A percentile compares a stretch with the other conserved stretches of the same genome.
phyloP scores from a whole-genome alignment of 2,329 filamentous ascomycete species.

The Arthrobotrys musiformis region DNA sequence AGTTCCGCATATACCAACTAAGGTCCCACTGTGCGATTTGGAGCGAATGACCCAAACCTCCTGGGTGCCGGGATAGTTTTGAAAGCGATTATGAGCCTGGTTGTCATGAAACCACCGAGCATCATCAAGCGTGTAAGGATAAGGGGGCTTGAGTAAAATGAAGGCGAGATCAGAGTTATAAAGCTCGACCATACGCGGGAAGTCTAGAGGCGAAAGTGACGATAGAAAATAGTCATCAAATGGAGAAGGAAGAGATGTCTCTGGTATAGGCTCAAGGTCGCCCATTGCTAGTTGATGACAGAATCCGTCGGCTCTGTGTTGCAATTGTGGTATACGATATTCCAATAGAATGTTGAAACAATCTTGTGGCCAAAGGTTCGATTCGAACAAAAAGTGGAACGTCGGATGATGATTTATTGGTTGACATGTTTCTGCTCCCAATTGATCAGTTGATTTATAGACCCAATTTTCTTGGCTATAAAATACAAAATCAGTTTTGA shows the following conservation, averaged over 20 bases:
- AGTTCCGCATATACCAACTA: slow-evolving; percentile 33
- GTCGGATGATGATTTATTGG: no score
- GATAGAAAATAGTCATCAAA: slow-evolving; percentile 45
- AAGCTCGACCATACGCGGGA: slow-evolving; percentile 34
- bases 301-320: no score
- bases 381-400: no score
- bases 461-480: no score
- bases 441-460: not conserved
- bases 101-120: slow-evolving; percentile 45
- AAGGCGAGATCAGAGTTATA: slow-evolving; percentile 37
- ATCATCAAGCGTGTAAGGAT: slow-evolving; percentile 42
- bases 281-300: not conserved
- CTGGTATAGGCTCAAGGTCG: not conserved
- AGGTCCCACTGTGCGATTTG: slow-evolving; percentile 7
- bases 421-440: no score
- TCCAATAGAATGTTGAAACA: no score
- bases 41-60: slow-evolving; percentile 42
- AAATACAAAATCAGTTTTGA: not conserved
- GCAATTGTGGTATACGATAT: no score
- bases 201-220: slow-evolving; percentile 19
- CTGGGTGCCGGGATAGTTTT: slow-evolving; percentile 20
- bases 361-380: no score
- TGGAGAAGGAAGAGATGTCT: slow-evolving; percentile 27
- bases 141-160: slow-evolving; percentile 35
- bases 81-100: not conserved